phyloP scores from a whole-genome alignment of 2,329 filamentous ascomycete genomes.

The Zopfia rhizophila region DNA sequence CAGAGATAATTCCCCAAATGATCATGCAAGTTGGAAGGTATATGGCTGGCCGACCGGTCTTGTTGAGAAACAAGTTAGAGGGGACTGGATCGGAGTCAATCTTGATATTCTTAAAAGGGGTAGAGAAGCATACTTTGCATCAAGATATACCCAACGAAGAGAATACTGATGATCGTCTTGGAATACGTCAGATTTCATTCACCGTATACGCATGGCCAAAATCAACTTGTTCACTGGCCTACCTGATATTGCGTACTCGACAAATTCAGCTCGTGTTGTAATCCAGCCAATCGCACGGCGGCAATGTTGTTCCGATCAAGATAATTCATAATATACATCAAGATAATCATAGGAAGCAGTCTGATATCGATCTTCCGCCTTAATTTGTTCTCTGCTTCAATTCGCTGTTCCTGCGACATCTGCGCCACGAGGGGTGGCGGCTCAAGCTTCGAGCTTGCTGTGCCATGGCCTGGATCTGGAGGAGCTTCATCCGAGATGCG shows the following conservation, averaged over 20 bases:
- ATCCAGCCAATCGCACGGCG: conserved; percentile 69
- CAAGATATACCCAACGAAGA: conserved; percentile 68
- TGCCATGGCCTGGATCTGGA: conserved; percentile 26
- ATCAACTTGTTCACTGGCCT: conserved; percentile 53
- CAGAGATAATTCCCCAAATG: conserved; percentile 55
- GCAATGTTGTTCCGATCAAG: conserved; percentile 76
- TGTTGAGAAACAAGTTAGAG: conserved; percentile 59
- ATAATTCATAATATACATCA: conserved; percentile 84
- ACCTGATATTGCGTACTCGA: conserved; percentile 70
- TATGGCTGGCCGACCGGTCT: conserved; percentile 51
- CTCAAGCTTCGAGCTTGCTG: conserved; percentile 34
- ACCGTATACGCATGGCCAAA: conserved; percentile 6
- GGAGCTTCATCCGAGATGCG: conserved; percentile 36
- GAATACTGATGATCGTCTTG: conserved; percentile 58
- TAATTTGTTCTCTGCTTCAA: conserved; percentile 66
- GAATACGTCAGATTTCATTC: conserved; percentile 14
- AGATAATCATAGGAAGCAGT: conserved; percentile 73
- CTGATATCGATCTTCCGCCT: conserved; percentile 76
- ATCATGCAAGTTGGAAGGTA: conserved; percentile 55
- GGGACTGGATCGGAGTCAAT: conserved; percentile 45
- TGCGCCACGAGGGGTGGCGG: conserved; percentile 49
- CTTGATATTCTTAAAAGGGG: conserved; percentile 6
- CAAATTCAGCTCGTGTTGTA: conserved; percentile 70
- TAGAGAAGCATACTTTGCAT: conserved; percentile 47
- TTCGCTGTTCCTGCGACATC: conserved; percentile 64